Evolutionary conservation across 768 basidiomycete genomes (phyloP).

Genomic region (Leccinum sublutescens): DNA sequence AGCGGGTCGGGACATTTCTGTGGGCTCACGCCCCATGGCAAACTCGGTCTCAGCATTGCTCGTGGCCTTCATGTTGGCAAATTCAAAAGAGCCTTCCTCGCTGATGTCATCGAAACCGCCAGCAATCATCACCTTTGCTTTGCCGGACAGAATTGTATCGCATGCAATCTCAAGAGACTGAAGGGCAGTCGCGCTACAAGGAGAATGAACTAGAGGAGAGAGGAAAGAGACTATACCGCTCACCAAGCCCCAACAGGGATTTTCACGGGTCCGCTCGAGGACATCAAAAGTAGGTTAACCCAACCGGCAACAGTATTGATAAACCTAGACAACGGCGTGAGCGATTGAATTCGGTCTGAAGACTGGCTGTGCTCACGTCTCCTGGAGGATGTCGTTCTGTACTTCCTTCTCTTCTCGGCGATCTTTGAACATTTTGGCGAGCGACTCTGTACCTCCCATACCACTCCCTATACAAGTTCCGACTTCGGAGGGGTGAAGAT

Average conservation of each 20-base stretch:
- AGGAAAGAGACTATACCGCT: slow-evolving; percentile 22
- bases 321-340: slow-evolving; percentile 54
- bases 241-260: slow-evolving; percentile 99
- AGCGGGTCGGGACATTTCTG: slow-evolving; percentile 97
- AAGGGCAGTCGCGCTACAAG: slow-evolving; percentile 82
- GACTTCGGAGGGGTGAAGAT: slow-evolving; percentile 95
- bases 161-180: slow-evolving; percentile 99
- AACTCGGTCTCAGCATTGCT: slow-evolving; percentile 96
- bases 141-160: slow-evolving; percentile 90
- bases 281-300: slow-evolving; percentile 93
- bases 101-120: slow-evolving; percentile 98
- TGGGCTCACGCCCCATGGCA: slow-evolving; percentile 98
- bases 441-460: slow-evolving; percentile 92
- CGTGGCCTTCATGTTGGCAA: slow-evolving; percentile 99
- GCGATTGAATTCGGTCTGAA: not conserved
- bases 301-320: slow-evolving; percentile 99
- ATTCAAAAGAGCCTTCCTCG: slow-evolving; percentile 98
- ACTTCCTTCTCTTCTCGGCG: slow-evolving; percentile 97
- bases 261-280: slow-evolving; percentile 97
- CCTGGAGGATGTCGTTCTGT: slow-evolving; percentile 97
- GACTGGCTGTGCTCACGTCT: slow-evolving; percentile 64
- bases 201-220: slow-evolving; percentile 4
- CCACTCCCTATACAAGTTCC: slow-evolving; percentile 94
- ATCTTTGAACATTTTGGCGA: slow-evolving; percentile 98
- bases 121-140: slow-evolving; percentile 99